phyloP scores from a whole-genome alignment of 495 filamentous ascomycete species.

The Tuber indicum region DNA sequence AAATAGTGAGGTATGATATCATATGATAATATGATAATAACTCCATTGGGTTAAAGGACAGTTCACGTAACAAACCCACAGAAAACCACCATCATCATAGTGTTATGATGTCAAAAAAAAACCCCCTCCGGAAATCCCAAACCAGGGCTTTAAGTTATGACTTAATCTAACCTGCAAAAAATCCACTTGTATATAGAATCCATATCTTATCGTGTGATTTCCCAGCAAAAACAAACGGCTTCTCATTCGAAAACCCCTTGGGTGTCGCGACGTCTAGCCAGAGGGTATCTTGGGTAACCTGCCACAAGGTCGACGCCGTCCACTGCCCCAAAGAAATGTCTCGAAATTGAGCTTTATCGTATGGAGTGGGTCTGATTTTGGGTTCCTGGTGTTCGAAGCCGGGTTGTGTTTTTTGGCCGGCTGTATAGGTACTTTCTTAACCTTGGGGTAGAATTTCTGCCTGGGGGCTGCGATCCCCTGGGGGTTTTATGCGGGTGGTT shows the following conservation, averaged over 20 bases:
- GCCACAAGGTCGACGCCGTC: constrained; percentile 54
- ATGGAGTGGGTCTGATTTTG: too few species aligned
- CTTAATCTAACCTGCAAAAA: background rate
- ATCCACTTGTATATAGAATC: background rate
- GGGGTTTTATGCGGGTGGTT: background rate
- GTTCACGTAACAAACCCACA: background rate
- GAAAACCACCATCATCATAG: background rate
- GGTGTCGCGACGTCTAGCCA: constrained; percentile 51
- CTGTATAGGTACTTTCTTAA: background rate
- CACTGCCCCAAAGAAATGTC: constrained; percentile 60
- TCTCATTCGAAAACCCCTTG: constrained; percentile 52
- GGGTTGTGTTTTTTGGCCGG: too few species aligned
- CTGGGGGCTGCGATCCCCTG: background rate
- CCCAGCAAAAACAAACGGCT: constrained; percentile 42
- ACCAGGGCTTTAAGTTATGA: background rate
- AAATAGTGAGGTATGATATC: background rate
- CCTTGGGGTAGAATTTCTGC: background rate
- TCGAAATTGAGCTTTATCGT: constrained; percentile 45
- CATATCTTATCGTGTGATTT: background rate
- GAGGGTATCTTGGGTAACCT: constrained; percentile 48
- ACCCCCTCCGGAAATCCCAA: background rate
- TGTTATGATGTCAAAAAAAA: background rate
- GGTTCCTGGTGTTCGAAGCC: too few species aligned
- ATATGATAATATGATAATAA: background rate
- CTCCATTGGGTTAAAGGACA: background rate